phyloP scores from a whole-genome alignment of 2,329 filamentous ascomycete species.

The Phaeoacremonium minimum region DNA sequence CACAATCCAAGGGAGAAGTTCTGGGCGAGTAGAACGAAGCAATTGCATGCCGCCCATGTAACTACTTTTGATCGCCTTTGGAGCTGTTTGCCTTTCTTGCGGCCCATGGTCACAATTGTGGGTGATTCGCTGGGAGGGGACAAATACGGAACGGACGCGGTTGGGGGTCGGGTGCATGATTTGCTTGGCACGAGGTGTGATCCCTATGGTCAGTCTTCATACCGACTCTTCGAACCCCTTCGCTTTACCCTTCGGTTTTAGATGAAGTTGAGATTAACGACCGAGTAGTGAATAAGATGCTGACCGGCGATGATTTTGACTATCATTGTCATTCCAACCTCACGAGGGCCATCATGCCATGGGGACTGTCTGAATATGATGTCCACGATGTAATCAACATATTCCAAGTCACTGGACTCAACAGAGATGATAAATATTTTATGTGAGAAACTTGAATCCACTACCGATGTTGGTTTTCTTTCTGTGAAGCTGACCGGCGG shows the following conservation, averaged over 20 bases:
- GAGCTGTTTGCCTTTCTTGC: not conserved
- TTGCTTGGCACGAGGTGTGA: slow-evolving; percentile 58
- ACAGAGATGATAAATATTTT: not conserved
- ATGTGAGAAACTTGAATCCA: no score
- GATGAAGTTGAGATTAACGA: no score
- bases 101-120: not conserved
- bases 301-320: slow-evolving; percentile 52
- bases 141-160: slow-evolving; percentile 25
- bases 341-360: not conserved
- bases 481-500: no score
- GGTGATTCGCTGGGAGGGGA: not conserved
- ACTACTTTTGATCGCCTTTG: not conserved
- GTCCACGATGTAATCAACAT: slow-evolving; percentile 2
- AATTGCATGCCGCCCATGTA: not conserved
- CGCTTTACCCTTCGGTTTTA: no score
- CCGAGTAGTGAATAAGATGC: slow-evolving; percentile 53
- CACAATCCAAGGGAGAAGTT: not conserved
- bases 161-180: slow-evolving; percentile 52
- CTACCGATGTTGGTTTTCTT: no score
- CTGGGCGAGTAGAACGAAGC: not conserved
- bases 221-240: no score
- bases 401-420: slow-evolving; percentile 1
- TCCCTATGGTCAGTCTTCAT: no score
- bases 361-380: not conserved
- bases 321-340: slow-evolving; percentile 2